Conservation (phyloP, 2,329 filamentous ascomycete species). For the Passalora sequoiae region DNA sequence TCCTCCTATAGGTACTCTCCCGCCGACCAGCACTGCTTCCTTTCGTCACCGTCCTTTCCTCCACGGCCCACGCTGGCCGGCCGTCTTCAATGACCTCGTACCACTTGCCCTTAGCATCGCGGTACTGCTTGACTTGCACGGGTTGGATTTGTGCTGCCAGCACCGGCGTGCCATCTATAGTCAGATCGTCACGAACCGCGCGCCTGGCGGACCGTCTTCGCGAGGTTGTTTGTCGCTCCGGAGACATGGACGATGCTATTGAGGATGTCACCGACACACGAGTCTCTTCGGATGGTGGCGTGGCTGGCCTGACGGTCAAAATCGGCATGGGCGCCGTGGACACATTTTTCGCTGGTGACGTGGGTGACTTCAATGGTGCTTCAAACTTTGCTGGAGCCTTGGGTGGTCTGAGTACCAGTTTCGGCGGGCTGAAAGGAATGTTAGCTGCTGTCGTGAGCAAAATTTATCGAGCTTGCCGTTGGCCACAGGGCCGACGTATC, state of each 20-base stretch:
- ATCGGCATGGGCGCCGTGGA: not conserved
- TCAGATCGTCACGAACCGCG: conserved; percentile 11
- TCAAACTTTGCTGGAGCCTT: conserved; percentile 5
- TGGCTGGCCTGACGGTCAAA: conserved; percentile 1
- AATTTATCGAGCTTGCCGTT: no score
- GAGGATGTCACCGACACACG: not conserved
- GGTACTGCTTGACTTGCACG: conserved; percentile 11
- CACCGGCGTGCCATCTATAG: conserved; percentile 12
- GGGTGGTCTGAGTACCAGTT: conserved; percentile 6
- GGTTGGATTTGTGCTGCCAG: conserved; percentile 14
- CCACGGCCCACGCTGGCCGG: conserved; percentile 16
- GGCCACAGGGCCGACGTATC: no score
- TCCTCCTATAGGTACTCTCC: conserved; percentile 5
- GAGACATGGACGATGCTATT: not conserved
- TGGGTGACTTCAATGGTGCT: not conserved
- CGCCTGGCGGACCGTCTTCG: conserved; percentile 1
- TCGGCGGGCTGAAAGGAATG: conserved; percentile 12
- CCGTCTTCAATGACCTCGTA: conserved; percentile 11
- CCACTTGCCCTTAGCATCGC: conserved; percentile 15
- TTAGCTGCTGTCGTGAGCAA: no score
- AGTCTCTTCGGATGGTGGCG: conserved; percentile 1
- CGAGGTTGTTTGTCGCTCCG: not conserved
- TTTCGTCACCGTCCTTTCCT: conserved; percentile 10
- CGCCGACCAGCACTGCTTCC: not conserved
- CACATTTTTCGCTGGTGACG: not conserved